Evolutionary conservation across 148 eudicot genomes (phyloP).

Genomic region (Vaccinium macrocarpon): DNA sequence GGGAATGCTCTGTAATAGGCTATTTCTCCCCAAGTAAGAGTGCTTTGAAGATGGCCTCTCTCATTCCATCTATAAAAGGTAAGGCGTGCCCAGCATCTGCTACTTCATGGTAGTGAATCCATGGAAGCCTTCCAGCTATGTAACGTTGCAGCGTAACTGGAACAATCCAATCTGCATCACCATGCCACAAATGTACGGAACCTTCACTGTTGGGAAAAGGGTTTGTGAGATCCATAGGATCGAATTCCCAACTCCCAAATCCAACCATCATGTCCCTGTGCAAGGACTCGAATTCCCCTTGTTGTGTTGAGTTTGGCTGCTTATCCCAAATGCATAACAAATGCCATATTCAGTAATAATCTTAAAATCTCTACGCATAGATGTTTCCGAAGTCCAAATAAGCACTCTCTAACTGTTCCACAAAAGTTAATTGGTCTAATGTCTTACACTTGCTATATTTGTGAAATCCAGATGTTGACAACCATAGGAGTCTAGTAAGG

Average conservation of each 20-base stretch:
- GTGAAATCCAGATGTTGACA: neutral
- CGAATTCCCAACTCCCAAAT: neutral
- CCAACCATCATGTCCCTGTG: slow-evolving; percentile 21
- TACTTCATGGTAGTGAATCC: slow-evolving; percentile 60
- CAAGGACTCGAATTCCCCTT: slow-evolving; percentile 39
- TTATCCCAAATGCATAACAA: too few species aligned
- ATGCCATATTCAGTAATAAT: neutral
- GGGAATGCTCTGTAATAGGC: neutral
- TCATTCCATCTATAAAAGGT: slow-evolving; percentile 32
- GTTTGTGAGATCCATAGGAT: slow-evolving; percentile 37
- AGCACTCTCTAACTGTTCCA: neutral
- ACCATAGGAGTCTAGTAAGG: neutral
- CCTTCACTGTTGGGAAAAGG: slow-evolving; percentile 14
- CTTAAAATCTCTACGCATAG: neutral
- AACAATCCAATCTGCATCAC: slow-evolving; percentile 46
- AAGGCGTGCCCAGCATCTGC: slow-evolving; percentile 46
- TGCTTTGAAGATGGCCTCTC: slow-evolving; percentile 33
- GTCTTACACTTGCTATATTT: neutral
- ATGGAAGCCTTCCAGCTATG: slow-evolving; percentile 44
- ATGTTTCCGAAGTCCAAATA: neutral
- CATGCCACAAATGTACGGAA: slow-evolving; percentile 53
- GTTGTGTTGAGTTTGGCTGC: slow-evolving; percentile 30
- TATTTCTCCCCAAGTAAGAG: slow-evolving; percentile 22
- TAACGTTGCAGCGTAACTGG: slow-evolving; percentile 47
- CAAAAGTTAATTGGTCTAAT: neutral